Conservation (phyloP, 2,329 filamentous ascomycete genomes). For the Chrysoporthe puriensis region DNA sequence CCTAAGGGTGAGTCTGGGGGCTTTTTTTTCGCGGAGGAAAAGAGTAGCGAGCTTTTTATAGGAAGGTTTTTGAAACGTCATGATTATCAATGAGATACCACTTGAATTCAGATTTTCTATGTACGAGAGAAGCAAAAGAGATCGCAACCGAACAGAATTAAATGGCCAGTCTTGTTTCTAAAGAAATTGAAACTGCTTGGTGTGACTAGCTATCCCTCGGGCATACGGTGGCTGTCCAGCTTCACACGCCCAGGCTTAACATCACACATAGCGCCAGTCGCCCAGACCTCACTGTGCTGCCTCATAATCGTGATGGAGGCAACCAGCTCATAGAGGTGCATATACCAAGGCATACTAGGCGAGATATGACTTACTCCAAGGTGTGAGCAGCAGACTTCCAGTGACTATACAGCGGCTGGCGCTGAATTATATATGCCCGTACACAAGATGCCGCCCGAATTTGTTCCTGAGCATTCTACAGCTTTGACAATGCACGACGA, state of each 20-base stretch:
- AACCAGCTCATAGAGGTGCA: background rate
- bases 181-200: background rate
- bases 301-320: background rate
- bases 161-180: background rate
- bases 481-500: background rate
- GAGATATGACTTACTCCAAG: background rate
- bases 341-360: background rate
- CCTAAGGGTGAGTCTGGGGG: slow-evolving; percentile 10
- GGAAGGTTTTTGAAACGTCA: slow-evolving; percentile 8
- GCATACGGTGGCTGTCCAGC: background rate
- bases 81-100: slow-evolving; percentile 19
- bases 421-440: background rate
- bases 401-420: background rate
- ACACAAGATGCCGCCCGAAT: background rate
- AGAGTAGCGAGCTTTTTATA: background rate
- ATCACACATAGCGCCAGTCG: no score
- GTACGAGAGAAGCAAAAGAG: background rate
- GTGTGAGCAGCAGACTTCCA: background rate
- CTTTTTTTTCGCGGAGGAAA: background rate
- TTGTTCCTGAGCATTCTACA: background rate
- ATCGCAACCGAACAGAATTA: background rate
- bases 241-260: background rate
- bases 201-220: background rate
- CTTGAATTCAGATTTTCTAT: slow-evolving; percentile 9
- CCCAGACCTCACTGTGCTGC: no score